Base-by-base conservation (phyloP, 2,329 filamentous ascomycete genomes). In the Claviceps citrina region DNA sequence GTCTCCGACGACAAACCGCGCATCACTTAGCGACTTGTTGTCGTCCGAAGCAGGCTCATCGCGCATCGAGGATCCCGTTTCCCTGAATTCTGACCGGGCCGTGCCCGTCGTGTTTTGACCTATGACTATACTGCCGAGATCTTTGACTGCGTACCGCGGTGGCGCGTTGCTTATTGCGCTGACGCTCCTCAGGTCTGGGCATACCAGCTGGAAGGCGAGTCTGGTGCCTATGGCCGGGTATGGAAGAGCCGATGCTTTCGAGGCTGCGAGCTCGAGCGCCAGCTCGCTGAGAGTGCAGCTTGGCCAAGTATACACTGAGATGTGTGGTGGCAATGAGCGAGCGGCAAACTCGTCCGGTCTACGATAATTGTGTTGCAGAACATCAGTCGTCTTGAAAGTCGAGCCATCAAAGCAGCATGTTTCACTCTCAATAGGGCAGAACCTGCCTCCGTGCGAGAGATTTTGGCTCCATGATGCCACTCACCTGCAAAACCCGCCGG, bases 301-400 rank as follows among this genome's bases (percentile, higher is more conserved):
- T 42, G 76, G 71, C 82, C 85, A 93, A 42, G 86, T 87, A 67
- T 95, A 87, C 51, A 95, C 78, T 45, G 83, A 72, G 20, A 93
- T 67, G 55, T 81, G 73, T 7, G 78, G 65, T 38, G 79, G 76
- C 18, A 83, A 69, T 42, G 65, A 54, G 41, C 65, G 50, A 16
- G 74, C 54, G 49, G 73, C 58, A 56, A 91, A 85, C 48, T 89
- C 82, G 44, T 82, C 76, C 26, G 77, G 71, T 47, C 80, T 84
- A 48, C n/a, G 1, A 13, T 22, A 6, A 18, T 26, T 38, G 22
- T n/a, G n/a, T n/a, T n/a, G n/a, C n/a, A n/a, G n/a, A n/a, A n/a
- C n/a, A n/a, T n/a, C n/a, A n/a, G n/a, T n/a, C n/a, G n/a, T n/a
- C n/a, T n/a, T n/a, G n/a, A n/a, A n/a, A n/a, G n/a, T n/a, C n/a